Base-by-base conservation (phyloP, 306 rosid genomes). In the Cicer yamashitae region DNA sequence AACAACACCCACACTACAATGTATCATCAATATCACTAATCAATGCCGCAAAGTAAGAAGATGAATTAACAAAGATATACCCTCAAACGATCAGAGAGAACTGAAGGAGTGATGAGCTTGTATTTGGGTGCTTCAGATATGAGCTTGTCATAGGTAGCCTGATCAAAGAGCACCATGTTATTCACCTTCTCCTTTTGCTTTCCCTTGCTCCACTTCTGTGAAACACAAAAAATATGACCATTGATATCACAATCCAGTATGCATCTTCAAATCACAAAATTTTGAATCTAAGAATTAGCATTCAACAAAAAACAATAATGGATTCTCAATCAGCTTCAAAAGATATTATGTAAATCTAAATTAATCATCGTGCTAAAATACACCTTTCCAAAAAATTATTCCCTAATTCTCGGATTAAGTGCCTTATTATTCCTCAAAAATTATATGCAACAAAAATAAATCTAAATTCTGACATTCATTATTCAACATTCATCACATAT, bases 161-260 rank as follows among this genome's bases (percentile, higher is more conserved):
- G 88, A 71, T 89, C 91, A 47, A 89, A 82, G 17, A 89, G 47
- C 50, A 89, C 93, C 91, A 87, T 85, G 88, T 89, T 89, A 50
- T 89, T 89, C 54, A 87, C 93, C 91, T 89, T 89, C 81, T 89
- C 93, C 89, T 89, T 89, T 2, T 89, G 93, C 89, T 89, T 89
- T 58, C 93, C 93, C 77, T 89, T 89, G 83, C 91, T 85, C 89
- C 91, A 89, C 83, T 89, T 89, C 93, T 88, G 87, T 45, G 63
- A 65, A 75, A 11, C 67, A 60, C 65, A 78, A n/a, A 41, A 48
- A 40, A 47, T 1, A 1, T 63, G 50, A 18, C 25, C 40, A 25
- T 45, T 15, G 41, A 39, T 8, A 73, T 40, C 63, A 20, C 51
- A 48, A 6, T 41, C 14, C 46, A 41, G 14, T 20, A 65, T 6